phyloP scores from a whole-genome alignment of 2,329 filamentous ascomycete species.

The Penicillium sp. region DNA sequence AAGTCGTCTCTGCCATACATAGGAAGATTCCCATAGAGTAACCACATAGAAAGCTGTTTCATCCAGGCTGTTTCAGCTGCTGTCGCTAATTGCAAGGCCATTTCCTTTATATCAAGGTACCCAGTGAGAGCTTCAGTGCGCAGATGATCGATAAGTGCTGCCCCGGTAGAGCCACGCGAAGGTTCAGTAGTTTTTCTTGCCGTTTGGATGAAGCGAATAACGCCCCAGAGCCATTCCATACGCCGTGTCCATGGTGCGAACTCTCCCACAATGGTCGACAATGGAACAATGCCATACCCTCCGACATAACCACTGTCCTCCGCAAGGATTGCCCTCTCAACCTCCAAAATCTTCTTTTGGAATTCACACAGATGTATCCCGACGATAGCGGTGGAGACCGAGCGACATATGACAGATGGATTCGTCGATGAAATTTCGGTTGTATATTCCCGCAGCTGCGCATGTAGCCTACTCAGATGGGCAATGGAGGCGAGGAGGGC shows the following conservation, averaged over 20 bases:
- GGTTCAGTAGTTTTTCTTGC: conserved; percentile 30
- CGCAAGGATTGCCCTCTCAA: conserved; percentile 72
- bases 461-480: conserved; percentile 73
- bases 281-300: conserved; percentile 86
- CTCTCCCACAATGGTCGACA: conserved; percentile 77
- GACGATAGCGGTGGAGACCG: conserved; percentile 74
- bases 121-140: conserved; percentile 77
- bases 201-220: conserved; percentile 65
- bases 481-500: conserved; percentile 74
- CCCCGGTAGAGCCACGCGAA: conserved; percentile 57
- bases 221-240: conserved; percentile 79
- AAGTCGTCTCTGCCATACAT: conserved; percentile 78
- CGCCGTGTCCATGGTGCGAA: conserved; percentile 83
- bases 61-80: conserved; percentile 88
- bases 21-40: conserved; percentile 81
- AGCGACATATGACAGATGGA: conserved; percentile 77
- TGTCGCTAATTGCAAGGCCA: conserved; percentile 67
- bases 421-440: conserved; percentile 66
- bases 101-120: conserved; percentile 77
- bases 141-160: conserved; percentile 71
- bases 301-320: conserved; percentile 78
- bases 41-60: conserved; percentile 83
- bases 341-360: conserved; percentile 76
- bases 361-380: conserved; percentile 74
- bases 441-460: conserved; percentile 65